Evolutionary conservation across 805 yeast genomes (phyloP).

Genomic region (Pichia occidentalis): DNA sequence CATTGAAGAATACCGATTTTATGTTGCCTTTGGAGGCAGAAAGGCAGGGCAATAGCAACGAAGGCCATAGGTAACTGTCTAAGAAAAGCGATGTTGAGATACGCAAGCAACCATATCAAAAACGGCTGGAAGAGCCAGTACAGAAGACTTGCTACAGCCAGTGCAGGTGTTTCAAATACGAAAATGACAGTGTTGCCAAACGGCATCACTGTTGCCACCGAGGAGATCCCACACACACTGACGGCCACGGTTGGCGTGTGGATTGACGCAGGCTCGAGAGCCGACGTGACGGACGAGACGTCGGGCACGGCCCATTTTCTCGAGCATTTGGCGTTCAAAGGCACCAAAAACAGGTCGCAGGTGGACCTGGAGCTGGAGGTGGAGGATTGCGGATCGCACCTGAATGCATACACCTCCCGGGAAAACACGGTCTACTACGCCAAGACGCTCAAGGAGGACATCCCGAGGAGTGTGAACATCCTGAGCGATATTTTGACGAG

Average conservation of each 20-base stretch:
- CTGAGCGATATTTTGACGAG: conserved; percentile 83
- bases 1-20: too few relatives aligned
- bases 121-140: too few relatives aligned
- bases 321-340: conserved; percentile 96
- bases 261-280: conserved; percentile 98
- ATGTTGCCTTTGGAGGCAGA: too few relatives aligned
- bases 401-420: conserved; percentile 97
- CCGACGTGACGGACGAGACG: conserved; percentile 74
- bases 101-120: neutral
- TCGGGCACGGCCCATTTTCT: conserved; percentile 95
- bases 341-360: conserved; percentile 78
- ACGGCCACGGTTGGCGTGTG: conserved; percentile 98
- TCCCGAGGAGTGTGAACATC: conserved; percentile 81
- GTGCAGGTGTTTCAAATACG: conserved; percentile 38
- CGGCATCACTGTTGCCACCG: conserved; percentile 93
- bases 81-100: conserved; percentile 2
- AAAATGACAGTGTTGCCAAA: conserved; percentile 73
- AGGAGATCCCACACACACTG: conserved; percentile 73
- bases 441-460: conserved; percentile 72
- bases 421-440: conserved; percentile 97
- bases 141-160: conserved; percentile 18
- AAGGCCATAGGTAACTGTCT: too few relatives aligned
- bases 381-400: conserved; percentile 93
- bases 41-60: neutral
- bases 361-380: conserved; percentile 82